A percentile compares a stretch with the other conserved stretches of the same genome.
phyloP scores from a whole-genome alignment of 108 stramenopile genomes.

The Aureococcus anophagefferens region DNA sequence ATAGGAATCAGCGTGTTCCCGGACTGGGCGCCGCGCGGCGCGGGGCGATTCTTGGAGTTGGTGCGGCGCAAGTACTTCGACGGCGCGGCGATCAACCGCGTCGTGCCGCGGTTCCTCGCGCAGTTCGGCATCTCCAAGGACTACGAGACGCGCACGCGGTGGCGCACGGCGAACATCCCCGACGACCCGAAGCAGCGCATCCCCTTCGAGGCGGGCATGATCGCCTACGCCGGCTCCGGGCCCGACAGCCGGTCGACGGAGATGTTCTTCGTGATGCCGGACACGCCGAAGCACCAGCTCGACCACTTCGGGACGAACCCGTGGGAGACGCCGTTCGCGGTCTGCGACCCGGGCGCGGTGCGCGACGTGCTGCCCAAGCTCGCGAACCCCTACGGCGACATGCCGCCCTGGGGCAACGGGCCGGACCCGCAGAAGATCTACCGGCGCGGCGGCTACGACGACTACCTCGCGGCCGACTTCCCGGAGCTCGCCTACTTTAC shows the following conservation, averaged over 20 bases:
- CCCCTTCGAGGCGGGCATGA: neutral
- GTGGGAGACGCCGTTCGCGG: conserved; percentile 75
- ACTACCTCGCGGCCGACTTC: conserved; percentile 56
- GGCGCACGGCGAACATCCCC: neutral
- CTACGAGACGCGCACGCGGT: neutral
- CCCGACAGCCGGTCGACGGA: conserved; percentile 60
- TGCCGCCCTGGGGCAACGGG: conserved; percentile 63
- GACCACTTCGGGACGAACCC: conserved; percentile 46
- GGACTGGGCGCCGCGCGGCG: neutral
- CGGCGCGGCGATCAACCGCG: neutral
- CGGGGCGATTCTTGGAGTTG: neutral
- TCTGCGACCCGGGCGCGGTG: conserved; percentile 30
- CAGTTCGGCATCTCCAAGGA: neutral
- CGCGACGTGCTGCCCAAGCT: conserved; percentile 42
- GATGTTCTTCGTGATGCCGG: conserved; percentile 64
- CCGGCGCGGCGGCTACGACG: conserved; percentile 35
- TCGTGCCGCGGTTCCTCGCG: neutral
- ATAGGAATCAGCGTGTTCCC: neutral
- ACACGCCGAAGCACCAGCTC: conserved; percentile 44
- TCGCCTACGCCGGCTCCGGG: conserved; percentile 50
- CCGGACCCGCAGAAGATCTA: conserved; percentile 56
- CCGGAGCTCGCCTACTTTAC: conserved; percentile 49
- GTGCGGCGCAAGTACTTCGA: neutral
- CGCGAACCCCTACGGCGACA: conserved; percentile 61
- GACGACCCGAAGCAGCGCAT: neutral